Evolutionary conservation across 1,284 basidiomycete genomes (phyloP).

Genomic region (Puccinia sorghi): DNA sequence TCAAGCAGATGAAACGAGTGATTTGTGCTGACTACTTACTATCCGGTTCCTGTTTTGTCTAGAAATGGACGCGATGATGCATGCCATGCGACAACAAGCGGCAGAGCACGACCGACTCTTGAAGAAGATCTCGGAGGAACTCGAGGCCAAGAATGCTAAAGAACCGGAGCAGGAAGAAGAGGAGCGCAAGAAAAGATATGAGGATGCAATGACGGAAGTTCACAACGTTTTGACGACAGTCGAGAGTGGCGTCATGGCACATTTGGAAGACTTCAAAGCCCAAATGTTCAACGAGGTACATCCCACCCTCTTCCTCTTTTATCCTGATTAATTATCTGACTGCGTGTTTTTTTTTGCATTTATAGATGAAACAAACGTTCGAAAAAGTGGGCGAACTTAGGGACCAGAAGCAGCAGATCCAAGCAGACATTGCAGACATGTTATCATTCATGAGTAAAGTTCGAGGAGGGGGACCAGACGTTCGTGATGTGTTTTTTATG

Average conservation of each 20-base stretch:
- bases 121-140: conserved; percentile 36
- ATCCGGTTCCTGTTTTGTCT: not conserved
- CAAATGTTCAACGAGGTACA: conserved; percentile 45
- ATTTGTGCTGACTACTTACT: too few species aligned
- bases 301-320: not conserved
- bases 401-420: conserved; percentile 49
- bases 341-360: not conserved
- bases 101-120: conserved; percentile 43
- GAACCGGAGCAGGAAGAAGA: conserved; percentile 24
- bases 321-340: not conserved
- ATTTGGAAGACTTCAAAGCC: conserved; percentile 46
- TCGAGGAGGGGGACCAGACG: conserved; percentile 47
- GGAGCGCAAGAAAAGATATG: conserved; percentile 24
- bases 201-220: conserved; percentile 35
- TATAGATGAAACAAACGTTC: conserved; percentile 46
- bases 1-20: not conserved
- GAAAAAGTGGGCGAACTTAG: conserved; percentile 48
- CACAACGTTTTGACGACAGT: conserved; percentile 45
- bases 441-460: conserved; percentile 50
- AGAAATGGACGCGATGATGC: conserved; percentile 48
- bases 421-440: conserved; percentile 49
- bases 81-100: conserved; percentile 45
- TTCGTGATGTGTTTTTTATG: too few species aligned
- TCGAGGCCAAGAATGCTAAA: conserved; percentile 11
- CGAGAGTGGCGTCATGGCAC: conserved; percentile 45